phyloP scores from a whole-genome alignment of 805 yeast species.

The Metschnikowia santaceciliae region DNA sequence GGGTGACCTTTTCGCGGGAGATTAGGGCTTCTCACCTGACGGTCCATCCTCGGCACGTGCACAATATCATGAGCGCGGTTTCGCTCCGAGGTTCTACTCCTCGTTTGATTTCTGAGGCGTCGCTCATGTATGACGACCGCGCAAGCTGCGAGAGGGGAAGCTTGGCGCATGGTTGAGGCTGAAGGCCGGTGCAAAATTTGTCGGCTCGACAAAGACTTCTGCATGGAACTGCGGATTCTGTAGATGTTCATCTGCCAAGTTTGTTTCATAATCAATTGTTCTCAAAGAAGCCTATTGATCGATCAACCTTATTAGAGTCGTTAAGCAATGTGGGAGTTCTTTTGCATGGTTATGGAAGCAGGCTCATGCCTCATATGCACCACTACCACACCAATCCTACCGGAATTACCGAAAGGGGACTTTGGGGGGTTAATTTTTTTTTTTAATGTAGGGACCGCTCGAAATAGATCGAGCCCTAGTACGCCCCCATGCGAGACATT shows the following conservation, averaged over 20 bases:
- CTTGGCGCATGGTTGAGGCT: background rate
- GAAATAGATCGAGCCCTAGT: background rate
- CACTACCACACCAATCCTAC: background rate
- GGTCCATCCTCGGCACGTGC: background rate
- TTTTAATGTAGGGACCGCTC: background rate
- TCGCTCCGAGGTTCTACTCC: background rate
- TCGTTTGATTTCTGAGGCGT: background rate
- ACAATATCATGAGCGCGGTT: background rate
- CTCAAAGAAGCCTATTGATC: background rate
- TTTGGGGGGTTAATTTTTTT: background rate
- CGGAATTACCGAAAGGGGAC: background rate
- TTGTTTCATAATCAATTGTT: background rate
- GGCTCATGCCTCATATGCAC: background rate
- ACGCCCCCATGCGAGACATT: background rate
- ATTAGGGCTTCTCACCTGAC: constrained; percentile 3
- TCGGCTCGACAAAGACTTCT: background rate
- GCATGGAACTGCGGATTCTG: background rate
- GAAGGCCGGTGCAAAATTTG: background rate
- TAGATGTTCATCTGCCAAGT: background rate
- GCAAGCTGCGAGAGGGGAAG: background rate
- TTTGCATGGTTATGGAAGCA: background rate
- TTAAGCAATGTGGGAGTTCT: background rate
- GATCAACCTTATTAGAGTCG: background rate
- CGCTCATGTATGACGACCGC: background rate
- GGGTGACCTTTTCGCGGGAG: background rate